Evolutionary conservation across 768 basidiomycete species (phyloP), one percentile per base, ranked within the genome.

Genomic region (Russula sp.): DNA sequence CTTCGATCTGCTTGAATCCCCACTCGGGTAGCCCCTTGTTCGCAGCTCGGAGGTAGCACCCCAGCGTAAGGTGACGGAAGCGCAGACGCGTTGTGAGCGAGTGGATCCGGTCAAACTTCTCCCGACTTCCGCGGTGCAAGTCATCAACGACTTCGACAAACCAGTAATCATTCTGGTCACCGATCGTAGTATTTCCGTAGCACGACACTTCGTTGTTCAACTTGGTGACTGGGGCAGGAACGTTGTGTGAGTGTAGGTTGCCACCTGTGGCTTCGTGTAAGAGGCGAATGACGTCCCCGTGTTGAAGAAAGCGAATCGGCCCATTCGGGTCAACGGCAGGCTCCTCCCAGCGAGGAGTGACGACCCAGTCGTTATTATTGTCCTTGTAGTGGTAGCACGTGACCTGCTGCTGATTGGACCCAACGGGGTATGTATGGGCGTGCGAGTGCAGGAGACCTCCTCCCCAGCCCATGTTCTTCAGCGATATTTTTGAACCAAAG

Each of bases 301-400:
- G 73, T 56, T 82, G 73, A 62, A 98, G 77, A 78, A 77, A 98
- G 47, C 78, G 78, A 56, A 98, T 74, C 6, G 82, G 81, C 54
- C 79, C 83, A 55, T 88, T 81, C 5, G 82, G 83, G 67, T 92
- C 80, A 69, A 87, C 83, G 1, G 73, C 70, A 0, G 83, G 77
- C 62, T 88, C 83, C 38, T 88, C 83, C 97, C 96, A 98, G 1
- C 77, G 78, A 7, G 93, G 93, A 2, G 86, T 77, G 66, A 98
- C 71, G 18, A 76, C 69, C 89, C 93, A 98, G 48, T 98, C 80
- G 76, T 99, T 99, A 80, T 99, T 99, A 51, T 87, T 85, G 70
- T 98, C 97, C 76, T 97, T 98, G 83, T 99, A 98, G 76, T 99
- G 97, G 73, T 98, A 99, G 74, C 97, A 99, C 0, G 97, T 98